These are phyloP conservation scores for Phytophthora capsici DNA, from an alignment of 352 stramenopile species.

Conservation along the genomic window DNA sequence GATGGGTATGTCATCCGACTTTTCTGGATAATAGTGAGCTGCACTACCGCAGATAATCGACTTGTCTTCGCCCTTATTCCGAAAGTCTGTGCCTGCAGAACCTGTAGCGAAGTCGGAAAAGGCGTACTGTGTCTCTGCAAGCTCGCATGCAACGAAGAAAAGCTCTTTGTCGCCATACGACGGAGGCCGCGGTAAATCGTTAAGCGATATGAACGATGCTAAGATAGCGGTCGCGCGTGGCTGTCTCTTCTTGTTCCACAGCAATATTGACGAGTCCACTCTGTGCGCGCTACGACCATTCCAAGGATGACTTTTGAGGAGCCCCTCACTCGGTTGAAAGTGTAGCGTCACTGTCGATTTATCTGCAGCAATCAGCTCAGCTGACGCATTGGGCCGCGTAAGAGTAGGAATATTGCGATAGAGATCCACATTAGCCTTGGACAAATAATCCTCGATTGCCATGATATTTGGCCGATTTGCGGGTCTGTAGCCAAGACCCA, in stretches of 20 bases:
- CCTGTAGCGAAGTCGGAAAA: slow-evolving; percentile 53
- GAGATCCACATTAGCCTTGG: slow-evolving; percentile 30
- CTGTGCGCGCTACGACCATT: slow-evolving; percentile 42
- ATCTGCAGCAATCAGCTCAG: slow-evolving; percentile 33
- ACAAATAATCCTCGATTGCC: slow-evolving; percentile 44
- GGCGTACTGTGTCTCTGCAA: slow-evolving; percentile 47
- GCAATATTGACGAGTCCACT: slow-evolving; percentile 53
- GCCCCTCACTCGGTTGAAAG: slow-evolving; percentile 33
- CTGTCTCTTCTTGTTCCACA: slow-evolving; percentile 54
- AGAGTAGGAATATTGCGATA: slow-evolving; percentile 33
- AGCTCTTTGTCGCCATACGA: slow-evolving; percentile 62
- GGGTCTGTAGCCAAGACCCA: slow-evolving; percentile 33
- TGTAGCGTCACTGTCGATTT: slow-evolving; percentile 33
- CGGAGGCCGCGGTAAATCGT: slow-evolving; percentile 27
- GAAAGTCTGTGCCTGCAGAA: slow-evolving; percentile 39
- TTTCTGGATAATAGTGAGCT: slow-evolving; percentile 52
- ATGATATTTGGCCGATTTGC: slow-evolving; percentile 34
- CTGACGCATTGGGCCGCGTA: slow-evolving; percentile 17
- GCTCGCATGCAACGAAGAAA: slow-evolving; percentile 52
- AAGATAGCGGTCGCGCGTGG: slow-evolving; percentile 50
- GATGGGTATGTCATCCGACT: slow-evolving; percentile 19
- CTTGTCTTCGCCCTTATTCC: slow-evolving; percentile 35
- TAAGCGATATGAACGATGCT: slow-evolving; percentile 45
- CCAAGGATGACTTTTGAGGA: slow-evolving; percentile 42
- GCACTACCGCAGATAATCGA: slow-evolving; percentile 53